A percentile compares a stretch with the other conserved stretches of the same genome.
These are phyloP conservation scores for Sungouiozyma intestinalis DNA, from an alignment of 805 yeast genomes.

Conservation along the genomic window DNA sequence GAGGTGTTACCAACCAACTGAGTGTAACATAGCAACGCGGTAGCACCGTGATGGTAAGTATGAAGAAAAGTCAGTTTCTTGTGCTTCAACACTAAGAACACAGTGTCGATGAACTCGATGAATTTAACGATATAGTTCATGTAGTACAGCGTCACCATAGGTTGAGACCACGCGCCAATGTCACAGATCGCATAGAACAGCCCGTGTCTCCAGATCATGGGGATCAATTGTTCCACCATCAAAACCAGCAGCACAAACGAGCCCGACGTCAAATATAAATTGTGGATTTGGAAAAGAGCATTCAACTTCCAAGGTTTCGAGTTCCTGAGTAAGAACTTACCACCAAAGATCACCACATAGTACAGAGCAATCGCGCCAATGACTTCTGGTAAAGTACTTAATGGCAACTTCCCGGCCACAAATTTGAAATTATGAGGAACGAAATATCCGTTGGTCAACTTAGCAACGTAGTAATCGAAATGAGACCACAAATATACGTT, in stretches of 20 bases:
- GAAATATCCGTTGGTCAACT: conserved; percentile 18
- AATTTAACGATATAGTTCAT: conserved; percentile 85
- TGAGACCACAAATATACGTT: conserved; percentile 26
- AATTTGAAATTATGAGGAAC: conserved; percentile 47
- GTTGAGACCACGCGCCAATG: conserved; percentile 70
- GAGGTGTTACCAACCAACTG: conserved; percentile 85
- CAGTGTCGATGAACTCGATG: conserved; percentile 81
- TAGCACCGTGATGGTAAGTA: conserved; percentile 96
- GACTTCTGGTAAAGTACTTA: conserved; percentile 56
- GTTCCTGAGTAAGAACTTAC: conserved; percentile 51
- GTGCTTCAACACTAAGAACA: conserved; percentile 81
- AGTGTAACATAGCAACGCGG: conserved; percentile 88
- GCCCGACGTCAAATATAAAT: conserved; percentile 57
- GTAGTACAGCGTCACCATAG: conserved; percentile 76
- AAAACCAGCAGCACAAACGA: conserved; percentile 60
- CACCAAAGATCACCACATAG: conserved; percentile 78
- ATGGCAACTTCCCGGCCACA: conserved; percentile 51
- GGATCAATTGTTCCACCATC: conserved; percentile 74
- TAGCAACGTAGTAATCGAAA: conserved; percentile 17
- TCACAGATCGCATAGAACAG: conserved; percentile 76
- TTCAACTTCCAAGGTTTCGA: conserved; percentile 65
- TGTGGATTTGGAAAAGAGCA: conserved; percentile 74
- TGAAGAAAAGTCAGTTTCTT: conserved; percentile 88
- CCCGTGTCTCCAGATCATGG: conserved; percentile 66
- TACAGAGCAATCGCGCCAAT: conserved; percentile 51